Percentiles rank a stretch among this genome's conserved stretches.
phyloP scores from a whole-genome alignment of 257 asterid genomes.

The Euphrasia confusa region DNA sequence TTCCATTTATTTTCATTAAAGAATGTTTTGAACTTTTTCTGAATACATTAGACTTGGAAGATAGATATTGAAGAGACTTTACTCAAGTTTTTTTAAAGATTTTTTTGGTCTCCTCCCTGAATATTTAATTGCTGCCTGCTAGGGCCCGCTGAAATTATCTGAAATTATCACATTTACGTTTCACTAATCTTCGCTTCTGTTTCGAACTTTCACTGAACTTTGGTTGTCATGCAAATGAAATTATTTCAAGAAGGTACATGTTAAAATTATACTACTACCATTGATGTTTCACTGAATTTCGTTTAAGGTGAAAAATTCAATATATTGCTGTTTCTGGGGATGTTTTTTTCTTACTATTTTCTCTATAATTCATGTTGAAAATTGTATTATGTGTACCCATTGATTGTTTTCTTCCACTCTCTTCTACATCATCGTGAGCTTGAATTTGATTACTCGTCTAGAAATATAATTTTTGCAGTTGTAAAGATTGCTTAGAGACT shows the following conservation, averaged over 20 bases:
- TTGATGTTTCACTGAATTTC: neutral
- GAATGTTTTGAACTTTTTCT: neutral
- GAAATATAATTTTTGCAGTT: neutral
- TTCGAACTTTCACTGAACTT: neutral
- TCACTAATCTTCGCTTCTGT: neutral
- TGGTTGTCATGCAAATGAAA: constrained; percentile 11
- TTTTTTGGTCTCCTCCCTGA: neutral
- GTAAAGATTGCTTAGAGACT: neutral
- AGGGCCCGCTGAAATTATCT: neutral
- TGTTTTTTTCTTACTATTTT: neutral
- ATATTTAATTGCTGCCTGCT: neutral
- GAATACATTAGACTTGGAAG: constrained; percentile 13
- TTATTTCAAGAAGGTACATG: neutral
- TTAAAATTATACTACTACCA: neutral
- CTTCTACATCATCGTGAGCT: neutral
- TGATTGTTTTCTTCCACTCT: neutral
- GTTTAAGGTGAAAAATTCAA: neutral
- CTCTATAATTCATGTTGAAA: neutral
- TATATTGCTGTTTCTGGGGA: neutral
- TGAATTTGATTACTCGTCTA: neutral
- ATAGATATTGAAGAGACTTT: neutral
- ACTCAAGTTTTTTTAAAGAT: neutral
- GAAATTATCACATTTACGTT: neutral
- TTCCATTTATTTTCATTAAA: neutral
- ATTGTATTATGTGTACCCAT: no score